Conservation (phyloP, 31 red algal genomes). For the Asparagopsis taxiformis region DNA sequence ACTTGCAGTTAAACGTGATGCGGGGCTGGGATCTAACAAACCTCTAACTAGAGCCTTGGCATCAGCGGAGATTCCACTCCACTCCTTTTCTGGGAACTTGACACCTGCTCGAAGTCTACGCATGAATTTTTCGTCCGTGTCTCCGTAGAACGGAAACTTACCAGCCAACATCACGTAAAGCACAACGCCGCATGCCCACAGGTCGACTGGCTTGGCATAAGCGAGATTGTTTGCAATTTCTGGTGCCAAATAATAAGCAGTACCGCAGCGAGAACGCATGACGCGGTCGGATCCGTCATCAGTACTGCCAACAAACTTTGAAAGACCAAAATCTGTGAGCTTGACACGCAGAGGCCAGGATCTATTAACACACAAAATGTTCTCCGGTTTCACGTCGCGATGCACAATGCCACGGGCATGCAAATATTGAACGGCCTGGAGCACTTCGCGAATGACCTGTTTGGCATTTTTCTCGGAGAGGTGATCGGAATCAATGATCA, state of each 20-base stretch:
- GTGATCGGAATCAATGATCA: conserved; percentile 74
- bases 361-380: conserved; percentile 73
- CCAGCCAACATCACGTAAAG: conserved; percentile 90
- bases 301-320: conserved; percentile 31
- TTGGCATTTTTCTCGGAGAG: conserved; percentile 79
- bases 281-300: conserved; percentile 31
- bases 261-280: conserved; percentile 75
- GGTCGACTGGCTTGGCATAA: conserved; percentile 85
- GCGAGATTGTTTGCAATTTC: conserved; percentile 76
- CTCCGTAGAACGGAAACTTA: conserved; percentile 85
- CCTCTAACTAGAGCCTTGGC: conserved; percentile 67
- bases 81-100: conserved; percentile 75
- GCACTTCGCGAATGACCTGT: conserved; percentile 70
- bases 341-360: conserved; percentile 61
- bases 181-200: conserved; percentile 94
- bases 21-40: conserved; percentile 64
- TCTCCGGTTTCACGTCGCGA: conserved; percentile 96
- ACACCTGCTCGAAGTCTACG: conserved; percentile 56
- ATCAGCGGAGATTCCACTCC: conserved; percentile 70
- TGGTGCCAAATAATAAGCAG: conserved; percentile 87
- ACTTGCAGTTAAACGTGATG: conserved; percentile 54
- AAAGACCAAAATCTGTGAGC: conserved; percentile 91
- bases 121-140: conserved; percentile 84
- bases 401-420: conserved; percentile 86
- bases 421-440: conserved; percentile 78